phyloP scores from a whole-genome alignment of 768 basidiomycete species.

The Tricholoma terreum region DNA sequence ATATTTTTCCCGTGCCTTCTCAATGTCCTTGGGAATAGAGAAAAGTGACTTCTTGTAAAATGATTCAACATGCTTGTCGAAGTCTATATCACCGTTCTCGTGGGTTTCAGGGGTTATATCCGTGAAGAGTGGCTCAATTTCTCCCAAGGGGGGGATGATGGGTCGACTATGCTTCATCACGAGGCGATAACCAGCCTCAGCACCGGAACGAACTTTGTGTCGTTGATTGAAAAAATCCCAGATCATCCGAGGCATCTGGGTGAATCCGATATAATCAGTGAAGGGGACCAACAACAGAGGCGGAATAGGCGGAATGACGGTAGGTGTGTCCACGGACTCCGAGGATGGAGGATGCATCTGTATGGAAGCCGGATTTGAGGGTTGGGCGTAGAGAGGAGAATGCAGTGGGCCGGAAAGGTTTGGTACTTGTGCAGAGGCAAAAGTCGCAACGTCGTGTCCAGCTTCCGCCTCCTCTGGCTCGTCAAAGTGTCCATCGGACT shows the following conservation, averaged over 20 bases:
- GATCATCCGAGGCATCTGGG: conserved; percentile 85
- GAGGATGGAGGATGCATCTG: conserved; percentile 15
- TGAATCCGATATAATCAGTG: conserved; percentile 74
- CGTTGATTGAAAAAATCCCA: conserved; percentile 92
- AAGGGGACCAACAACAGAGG: conserved; percentile 78
- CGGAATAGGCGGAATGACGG: conserved; percentile 66
- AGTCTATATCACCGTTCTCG: conserved; percentile 65
- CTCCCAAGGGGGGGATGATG: conserved; percentile 39
- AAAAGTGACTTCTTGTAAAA: conserved; percentile 66
- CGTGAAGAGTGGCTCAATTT: conserved; percentile 17
- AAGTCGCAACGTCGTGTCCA: conserved; percentile 7
- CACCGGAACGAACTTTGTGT: conserved; percentile 72
- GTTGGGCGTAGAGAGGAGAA: conserved; percentile 29
- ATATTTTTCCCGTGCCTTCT: conserved; percentile 71
- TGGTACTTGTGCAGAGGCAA: conserved; percentile 23
- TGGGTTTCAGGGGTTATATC: conserved; percentile 20
- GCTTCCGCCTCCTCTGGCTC: conserved; percentile 41
- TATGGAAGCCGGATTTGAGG: conserved; percentile 14
- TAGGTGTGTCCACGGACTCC: conserved; percentile 40
- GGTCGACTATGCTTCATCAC: conserved; percentile 62
- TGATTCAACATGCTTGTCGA: conserved; percentile 61
- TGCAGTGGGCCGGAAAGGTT: conserved; percentile 20
- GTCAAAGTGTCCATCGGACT: conserved; percentile 76
- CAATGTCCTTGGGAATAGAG: conserved; percentile 52
- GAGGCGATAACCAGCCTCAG: conserved; percentile 76